Base-by-base conservation (phyloP, 345 rosid species). In the Salix viminalis region DNA sequence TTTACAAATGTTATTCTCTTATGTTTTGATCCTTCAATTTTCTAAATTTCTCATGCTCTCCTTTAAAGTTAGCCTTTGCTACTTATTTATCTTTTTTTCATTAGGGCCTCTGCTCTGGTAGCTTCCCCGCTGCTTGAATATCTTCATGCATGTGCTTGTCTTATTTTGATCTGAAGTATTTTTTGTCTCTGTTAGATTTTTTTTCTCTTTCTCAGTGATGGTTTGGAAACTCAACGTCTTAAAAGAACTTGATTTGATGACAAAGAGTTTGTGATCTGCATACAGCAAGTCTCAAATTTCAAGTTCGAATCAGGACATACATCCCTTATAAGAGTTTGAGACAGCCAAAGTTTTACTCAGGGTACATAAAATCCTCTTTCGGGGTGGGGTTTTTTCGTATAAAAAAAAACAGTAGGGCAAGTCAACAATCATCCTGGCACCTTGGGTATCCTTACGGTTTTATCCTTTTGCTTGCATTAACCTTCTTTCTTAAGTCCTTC, bases 201-300 rank as follows among this genome's bases (percentile, higher is more conserved):
- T 2, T 19, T 28, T 28, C 8, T 9, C 41, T 62, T 39, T 39
- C 18, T 23, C 65, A 62, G n/a, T 26, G n/a, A 16, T 61, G 46
- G 16, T 73, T 24, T 70, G 56, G 15, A 0, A 18, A 23, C 54
- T 42, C 30, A 37, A 39, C 14, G 0, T 32, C 34, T 4, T 0
- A 3, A 32, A 32, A 4, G 30, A 0, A 32, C 5, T 0, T 4
- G 34, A 4, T 5, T 0, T 32, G 34, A 4, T 32, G 0, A 4
- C 0, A 32, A 32, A 32, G 5, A 32, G 0, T 4, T 32, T 32
- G 5, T 32, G 0, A 32, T 32, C 5, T 32, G 34, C 0, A 32
- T 4, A 32, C 2, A 28, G 4, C 34, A 32, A 4, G 5, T 32
- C 34, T 32, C 34, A 2, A 32, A 0, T 32, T 3, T 28, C 30